Evolutionary conservation across 169 alveolate genomes (phyloP).

Genomic region (Ichthyophthirius multifiliis): DNA sequence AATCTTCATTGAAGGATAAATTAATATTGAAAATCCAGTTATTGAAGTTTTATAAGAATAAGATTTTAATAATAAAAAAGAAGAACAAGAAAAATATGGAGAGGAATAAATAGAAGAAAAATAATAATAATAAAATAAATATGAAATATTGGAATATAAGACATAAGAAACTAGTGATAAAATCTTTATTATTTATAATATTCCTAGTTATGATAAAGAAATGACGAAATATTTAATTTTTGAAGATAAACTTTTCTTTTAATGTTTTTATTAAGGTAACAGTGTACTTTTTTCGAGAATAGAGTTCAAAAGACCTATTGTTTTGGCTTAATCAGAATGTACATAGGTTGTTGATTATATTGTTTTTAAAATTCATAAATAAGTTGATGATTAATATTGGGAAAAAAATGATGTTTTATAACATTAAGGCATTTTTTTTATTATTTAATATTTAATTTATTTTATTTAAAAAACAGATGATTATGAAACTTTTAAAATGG

Average conservation of each 20-base stretch:
- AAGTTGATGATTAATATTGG: neutral
- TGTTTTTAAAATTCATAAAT: neutral
- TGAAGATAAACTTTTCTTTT: neutral
- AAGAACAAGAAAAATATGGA: neutral
- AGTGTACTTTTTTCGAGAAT: neutral
- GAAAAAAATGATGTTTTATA: neutral
- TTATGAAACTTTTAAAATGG: neutral
- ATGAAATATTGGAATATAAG: neutral
- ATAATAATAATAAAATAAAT: neutral
- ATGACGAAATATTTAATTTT: neutral
- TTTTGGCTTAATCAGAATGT: neutral
- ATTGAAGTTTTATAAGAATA: neutral
- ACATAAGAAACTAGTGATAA: neutral
- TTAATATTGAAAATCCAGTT: neutral
- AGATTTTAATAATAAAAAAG: neutral
- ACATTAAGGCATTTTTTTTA: neutral
- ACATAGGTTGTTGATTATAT: neutral
- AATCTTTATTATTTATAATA: neutral
- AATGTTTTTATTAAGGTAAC: neutral
- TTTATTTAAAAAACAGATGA: neutral
- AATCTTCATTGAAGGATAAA: neutral
- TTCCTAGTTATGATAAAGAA: neutral
- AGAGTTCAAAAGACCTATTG: neutral
- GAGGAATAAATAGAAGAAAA: constrained; percentile 5
- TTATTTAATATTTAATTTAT: neutral